phyloP scores from a whole-genome alignment of 164 flowering plant species.

The Vitis riparia region DNA sequence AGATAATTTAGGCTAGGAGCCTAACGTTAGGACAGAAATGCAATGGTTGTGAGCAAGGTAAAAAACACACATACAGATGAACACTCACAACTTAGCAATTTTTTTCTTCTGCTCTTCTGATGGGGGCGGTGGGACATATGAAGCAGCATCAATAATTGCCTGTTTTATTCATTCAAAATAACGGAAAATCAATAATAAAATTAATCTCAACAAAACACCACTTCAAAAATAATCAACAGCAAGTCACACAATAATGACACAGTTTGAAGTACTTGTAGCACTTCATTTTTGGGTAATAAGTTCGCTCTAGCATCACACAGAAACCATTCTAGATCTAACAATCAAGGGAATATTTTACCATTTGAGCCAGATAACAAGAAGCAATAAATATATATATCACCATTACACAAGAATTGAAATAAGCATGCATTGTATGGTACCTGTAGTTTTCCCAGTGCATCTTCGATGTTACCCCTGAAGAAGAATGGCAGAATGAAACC shows the following conservation, averaged over 20 bases:
- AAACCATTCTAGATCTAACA: neutral
- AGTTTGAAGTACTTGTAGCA: neutral
- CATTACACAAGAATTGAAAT: neutral
- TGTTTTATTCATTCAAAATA: conserved; percentile 21
- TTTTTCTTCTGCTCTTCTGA: conserved; percentile 90
- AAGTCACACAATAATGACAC: neutral
- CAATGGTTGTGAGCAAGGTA: neutral
- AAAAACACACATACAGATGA: conserved; percentile 1
- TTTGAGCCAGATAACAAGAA: neutral
- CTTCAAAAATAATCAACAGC: neutral
- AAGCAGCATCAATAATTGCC: conserved; percentile 96
- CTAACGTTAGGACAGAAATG: neutral
- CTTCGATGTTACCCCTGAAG: conserved; percentile 93
- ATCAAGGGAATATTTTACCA: neutral
- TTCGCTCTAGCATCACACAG: neutral
- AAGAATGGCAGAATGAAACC: conserved; percentile 19
- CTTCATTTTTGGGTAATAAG: neutral
- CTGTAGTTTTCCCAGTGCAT: conserved; percentile 88
- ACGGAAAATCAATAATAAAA: neutral
- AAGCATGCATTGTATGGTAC: conserved; percentile 29
- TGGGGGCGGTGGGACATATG: conserved; percentile 98
- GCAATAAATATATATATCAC: neutral
- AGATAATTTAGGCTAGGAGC: too few relatives aligned
- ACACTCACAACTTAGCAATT: conserved; percentile 72
- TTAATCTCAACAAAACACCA: too few relatives aligned